phyloP scores from a whole-genome alignment of 805 yeast genomes.

The Saturnispora bothae region DNA sequence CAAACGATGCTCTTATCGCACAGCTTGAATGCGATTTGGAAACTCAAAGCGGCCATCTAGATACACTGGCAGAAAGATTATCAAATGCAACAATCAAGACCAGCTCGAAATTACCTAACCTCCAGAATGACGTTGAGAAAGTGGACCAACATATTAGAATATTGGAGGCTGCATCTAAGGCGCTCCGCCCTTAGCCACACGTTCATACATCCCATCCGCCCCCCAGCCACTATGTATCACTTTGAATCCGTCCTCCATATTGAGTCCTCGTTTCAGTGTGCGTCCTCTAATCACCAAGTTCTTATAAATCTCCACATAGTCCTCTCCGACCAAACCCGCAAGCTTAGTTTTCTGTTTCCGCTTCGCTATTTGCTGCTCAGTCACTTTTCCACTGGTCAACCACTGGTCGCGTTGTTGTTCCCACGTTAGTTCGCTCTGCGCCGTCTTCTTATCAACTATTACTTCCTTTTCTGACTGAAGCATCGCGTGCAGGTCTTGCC shows the following conservation, averaged over 20 bases:
- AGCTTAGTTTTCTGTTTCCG: not conserved
- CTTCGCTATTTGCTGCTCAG: not conserved
- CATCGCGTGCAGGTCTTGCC: not conserved
- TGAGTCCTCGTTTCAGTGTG: constrained; percentile 50
- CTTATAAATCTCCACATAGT: constrained; percentile 53
- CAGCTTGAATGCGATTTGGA: too few relatives aligned
- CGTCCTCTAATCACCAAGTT: constrained; percentile 62
- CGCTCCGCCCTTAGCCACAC: constrained; percentile 24
- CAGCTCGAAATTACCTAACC: too few relatives aligned
- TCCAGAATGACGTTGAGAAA: constrained; percentile 53
- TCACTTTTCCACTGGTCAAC: constrained; percentile 26
- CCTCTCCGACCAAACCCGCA: constrained; percentile 14
- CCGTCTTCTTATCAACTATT: not conserved
- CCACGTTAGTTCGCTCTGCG: constrained; percentile 35
- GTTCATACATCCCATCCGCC: constrained; percentile 48
- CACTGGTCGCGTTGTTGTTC: constrained; percentile 56
- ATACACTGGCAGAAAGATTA: too few relatives aligned
- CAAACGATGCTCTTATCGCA: too few relatives aligned
- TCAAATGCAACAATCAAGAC: too few relatives aligned
- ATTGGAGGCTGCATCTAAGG: constrained; percentile 42
- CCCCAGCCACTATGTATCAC: constrained; percentile 82
- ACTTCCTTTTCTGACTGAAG: not conserved
- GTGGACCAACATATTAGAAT: constrained; percentile 66
- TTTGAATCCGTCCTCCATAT: constrained; percentile 59
- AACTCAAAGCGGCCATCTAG: too few relatives aligned